phyloP scores from a whole-genome alignment of 345 rosid genomes.

The Citrus inodora region DNA sequence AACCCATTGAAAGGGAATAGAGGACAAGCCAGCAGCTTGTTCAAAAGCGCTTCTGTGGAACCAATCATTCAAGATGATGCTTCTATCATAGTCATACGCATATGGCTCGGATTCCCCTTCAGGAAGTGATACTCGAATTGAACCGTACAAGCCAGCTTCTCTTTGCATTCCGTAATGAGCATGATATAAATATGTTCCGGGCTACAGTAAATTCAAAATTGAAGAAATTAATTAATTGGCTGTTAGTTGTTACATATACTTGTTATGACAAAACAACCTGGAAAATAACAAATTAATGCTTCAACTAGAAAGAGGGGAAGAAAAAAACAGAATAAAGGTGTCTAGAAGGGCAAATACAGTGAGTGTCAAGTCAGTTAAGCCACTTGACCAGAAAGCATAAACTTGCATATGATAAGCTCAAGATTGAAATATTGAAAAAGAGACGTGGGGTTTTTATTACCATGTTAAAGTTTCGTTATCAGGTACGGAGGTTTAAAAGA shows the following conservation, averaged over 20 bases:
- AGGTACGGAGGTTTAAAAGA: too few species aligned
- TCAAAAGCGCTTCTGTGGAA: slow-evolving; percentile 64
- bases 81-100: slow-evolving; percentile 51
- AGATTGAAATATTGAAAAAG: too few species aligned
- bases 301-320: not conserved
- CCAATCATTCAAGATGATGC: slow-evolving; percentile 70
- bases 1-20: slow-evolving; percentile 65
- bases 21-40: slow-evolving; percentile 53
- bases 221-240: too few species aligned
- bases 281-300: not conserved
- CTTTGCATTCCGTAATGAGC: slow-evolving; percentile 85
- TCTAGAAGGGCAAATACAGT: not conserved
- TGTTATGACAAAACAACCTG: not conserved
- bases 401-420: too few species aligned
- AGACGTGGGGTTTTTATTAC: too few species aligned
- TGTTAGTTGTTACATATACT: not conserved
- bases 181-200: slow-evolving; percentile 72
- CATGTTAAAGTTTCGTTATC: too few species aligned
- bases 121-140: slow-evolving; percentile 49
- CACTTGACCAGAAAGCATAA: too few species aligned
- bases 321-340: not conserved
- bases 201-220: slow-evolving; percentile 31
- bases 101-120: slow-evolving; percentile 57
- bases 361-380: too few species aligned
- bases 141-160: slow-evolving; percentile 65